phyloP scores from a whole-genome alignment of 345 rosid species.

The Nasturtium officinale region DNA sequence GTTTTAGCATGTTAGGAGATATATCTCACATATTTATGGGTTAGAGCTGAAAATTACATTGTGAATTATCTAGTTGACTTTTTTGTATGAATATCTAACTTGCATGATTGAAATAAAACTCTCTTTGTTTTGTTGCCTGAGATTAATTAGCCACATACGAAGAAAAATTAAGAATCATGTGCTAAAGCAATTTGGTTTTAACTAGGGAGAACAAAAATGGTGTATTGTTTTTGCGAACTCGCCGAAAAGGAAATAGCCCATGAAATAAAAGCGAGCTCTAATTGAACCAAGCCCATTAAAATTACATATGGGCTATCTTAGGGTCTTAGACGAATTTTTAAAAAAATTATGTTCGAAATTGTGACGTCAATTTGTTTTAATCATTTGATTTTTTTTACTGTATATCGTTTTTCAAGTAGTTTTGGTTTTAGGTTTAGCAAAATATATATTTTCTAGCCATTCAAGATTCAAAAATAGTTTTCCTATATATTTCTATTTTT shows the following conservation, averaged over 20 bases:
- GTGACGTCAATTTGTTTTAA: no score
- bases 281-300: conserved; percentile 9
- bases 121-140: background rate
- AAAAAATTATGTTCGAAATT: no score
- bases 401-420: no score
- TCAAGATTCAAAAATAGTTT: no score
- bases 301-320: background rate
- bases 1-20: background rate
- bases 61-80: background rate
- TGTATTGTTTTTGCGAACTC: background rate
- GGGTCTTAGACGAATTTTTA: background rate
- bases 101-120: background rate
- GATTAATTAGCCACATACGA: background rate
- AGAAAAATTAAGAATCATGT: background rate
- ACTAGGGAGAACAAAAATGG: background rate
- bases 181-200: background rate
- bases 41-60: background rate
- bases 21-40: background rate
- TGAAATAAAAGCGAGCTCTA: background rate
- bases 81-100: background rate
- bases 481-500: no score
- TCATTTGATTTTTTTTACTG: no score
- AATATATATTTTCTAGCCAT: background rate
- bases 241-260: background rate
- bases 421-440: no score